phyloP scores from a whole-genome alignment of 257 asterid genomes.

The Solanum sejunctum region DNA sequence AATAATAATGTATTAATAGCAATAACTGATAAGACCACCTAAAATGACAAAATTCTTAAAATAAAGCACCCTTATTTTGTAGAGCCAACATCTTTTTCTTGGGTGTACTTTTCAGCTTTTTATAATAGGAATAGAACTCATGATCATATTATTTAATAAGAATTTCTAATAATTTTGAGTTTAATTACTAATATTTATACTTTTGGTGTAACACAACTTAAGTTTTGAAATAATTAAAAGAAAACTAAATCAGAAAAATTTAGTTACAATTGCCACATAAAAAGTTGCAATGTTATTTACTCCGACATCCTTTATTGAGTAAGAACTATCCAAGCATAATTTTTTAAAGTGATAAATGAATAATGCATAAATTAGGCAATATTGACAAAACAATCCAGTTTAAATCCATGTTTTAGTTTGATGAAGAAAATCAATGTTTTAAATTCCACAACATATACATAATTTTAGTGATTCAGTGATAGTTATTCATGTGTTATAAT shows the following conservation, averaged over 20 bases:
- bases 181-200: not conserved
- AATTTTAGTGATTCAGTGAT: not conserved
- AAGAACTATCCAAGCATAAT: not conserved
- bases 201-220: not conserved
- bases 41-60: not conserved
- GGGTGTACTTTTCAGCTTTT: not conserved
- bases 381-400: not conserved
- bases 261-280: not conserved
- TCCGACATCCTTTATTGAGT: not conserved
- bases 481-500: not conserved
- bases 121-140: not conserved
- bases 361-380: not conserved
- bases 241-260: not conserved
- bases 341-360: not conserved
- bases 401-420: not conserved
- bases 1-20: not conserved
- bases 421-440: not conserved
- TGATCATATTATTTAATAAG: not conserved
- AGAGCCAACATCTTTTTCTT: not conserved
- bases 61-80: not conserved
- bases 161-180: not conserved
- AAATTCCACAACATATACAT: not conserved
- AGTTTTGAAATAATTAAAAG: not conserved
- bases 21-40: not conserved
- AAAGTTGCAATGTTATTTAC: not conserved